Evolutionary conservation across 2,329 filamentous ascomycete genomes (phyloP), one percentile per base, ranked within the genome.

Genomic region (Microcyclosporella mali): DNA sequence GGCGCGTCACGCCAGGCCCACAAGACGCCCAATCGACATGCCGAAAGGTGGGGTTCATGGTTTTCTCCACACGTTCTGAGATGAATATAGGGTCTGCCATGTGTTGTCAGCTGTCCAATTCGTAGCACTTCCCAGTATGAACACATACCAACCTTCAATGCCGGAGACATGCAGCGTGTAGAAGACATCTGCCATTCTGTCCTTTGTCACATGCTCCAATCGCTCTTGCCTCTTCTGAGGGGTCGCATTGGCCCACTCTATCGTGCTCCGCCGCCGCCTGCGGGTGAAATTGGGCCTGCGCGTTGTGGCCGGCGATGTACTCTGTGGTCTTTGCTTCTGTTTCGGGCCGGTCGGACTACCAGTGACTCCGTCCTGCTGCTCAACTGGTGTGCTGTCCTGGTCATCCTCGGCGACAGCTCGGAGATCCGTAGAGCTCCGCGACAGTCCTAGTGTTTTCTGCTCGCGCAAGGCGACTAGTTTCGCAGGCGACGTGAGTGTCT

Each of bases 11-110:
- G 2, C 67, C 61, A 0, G 84, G 76, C 0, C 77, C 79, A 49
- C 75, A 79, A 4, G 72, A 66, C 17, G 76, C 75, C 4, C 95
- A 74, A 49, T 94, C 84, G 61, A 95, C 94, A 61, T 85, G 84
- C 33, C 79, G 80, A 62, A 95, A 97, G 56, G 84, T 88, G 50
- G 92, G 92, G 63, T 95, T 95, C 64, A 88, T 88, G n/a, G 85
- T 81, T 57, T 81, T 80, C 54, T 84, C 77, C 19, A 52, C 77
- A 16, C 84, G 73, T 66, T 97, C 90, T 59, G 88, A 95, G 56
- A 95, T 78, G 63, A 95, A 95, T n/a, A 95, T 69, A 0, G 90
- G 88, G 12, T 87, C 82, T 35, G 74, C 66, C 21, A 37, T 33
- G 12, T 16, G 15, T 49, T 30, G 33, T 58, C 48, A 57, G 52